Percentiles rank a stretch among this genome's conserved stretches.
Evolutionary conservation across 2,329 filamentous ascomycete species (phyloP).

Genomic region (Acrocalymma vagum): DNA sequence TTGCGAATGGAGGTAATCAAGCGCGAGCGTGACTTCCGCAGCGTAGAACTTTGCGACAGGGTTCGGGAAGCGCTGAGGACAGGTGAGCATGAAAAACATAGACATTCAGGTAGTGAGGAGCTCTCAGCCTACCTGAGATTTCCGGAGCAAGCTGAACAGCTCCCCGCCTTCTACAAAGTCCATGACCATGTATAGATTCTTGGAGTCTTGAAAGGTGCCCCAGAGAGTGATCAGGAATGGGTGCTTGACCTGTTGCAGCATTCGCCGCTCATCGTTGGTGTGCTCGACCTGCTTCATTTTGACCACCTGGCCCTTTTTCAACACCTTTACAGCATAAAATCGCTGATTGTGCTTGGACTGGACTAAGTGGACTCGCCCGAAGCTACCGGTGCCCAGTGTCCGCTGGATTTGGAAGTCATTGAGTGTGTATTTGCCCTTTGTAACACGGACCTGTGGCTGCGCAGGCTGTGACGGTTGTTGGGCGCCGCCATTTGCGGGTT

Average conservation of each 20-base stretch:
- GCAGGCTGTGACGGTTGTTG: conserved; percentile 45
- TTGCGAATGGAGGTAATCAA: conserved; percentile 93
- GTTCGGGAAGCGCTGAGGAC: conserved; percentile 87
- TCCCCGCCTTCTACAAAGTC: conserved; percentile 99
- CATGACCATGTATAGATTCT: conserved; percentile 99
- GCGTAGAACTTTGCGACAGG: conserved; percentile 99
- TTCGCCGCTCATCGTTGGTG: conserved; percentile 95
- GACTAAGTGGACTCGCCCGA: conserved; percentile 94
- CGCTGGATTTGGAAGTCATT: conserved; percentile 88
- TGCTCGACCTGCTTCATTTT: conserved; percentile 99
- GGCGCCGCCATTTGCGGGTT: conserved; percentile 47
- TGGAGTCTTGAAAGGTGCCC: conserved; percentile 96
- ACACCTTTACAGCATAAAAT: conserved; percentile 97
- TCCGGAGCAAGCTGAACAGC: conserved; percentile 91
- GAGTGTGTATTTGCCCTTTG: conserved; percentile 97
- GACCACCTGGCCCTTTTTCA: conserved; percentile 98
- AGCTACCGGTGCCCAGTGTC: conserved; percentile 95
- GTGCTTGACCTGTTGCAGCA: conserved; percentile 97
- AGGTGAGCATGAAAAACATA: conserved; percentile 10
- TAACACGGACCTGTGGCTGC: conserved; percentile 67
- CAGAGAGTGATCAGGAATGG: conserved; percentile 97
- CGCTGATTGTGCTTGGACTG: conserved; percentile 98
- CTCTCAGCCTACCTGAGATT: conserved; percentile 77
- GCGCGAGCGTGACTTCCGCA: conserved; percentile 91
- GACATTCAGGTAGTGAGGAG: background rate